Evolutionary conservation across 2,329 filamentous ascomycete genomes (phyloP), one percentile per base, ranked within the genome.

Genomic region (Phaeosphaeria sp.): DNA sequence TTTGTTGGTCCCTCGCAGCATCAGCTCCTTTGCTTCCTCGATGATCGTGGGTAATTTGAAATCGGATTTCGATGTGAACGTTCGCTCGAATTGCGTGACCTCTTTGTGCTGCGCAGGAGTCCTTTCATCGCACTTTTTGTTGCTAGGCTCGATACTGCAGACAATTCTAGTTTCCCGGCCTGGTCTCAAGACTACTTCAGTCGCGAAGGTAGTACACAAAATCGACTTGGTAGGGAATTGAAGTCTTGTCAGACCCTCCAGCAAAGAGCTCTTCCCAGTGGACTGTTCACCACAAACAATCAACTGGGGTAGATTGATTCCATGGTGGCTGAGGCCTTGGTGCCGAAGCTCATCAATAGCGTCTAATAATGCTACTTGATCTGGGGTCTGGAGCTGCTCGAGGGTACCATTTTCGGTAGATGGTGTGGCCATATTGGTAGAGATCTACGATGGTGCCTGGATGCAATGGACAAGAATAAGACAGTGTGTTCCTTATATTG

Each of bases 181-280:
- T 18, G 80, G 81, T 7, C 84, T 79, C 8, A 89, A 76, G 20
- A 85, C 79, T 2, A 89, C 75, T 65, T 89, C 85, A 0, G 86
- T 89, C 0, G 87, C 83, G 57, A 89, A 89, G 0, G 83, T 80
- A 0, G 87, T 89, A 66, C 86, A 89, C 0, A 85, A 48, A 17
- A 74, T 81, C 6, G 82, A 81, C 6, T 86, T 83, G 5, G 81
- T 77, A 0, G 86, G 84, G 48, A 90, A 89, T 0, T 80, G 81
- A 3, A 91, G 82, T 8, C 83, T 80, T 0, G 87, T 86, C 6
- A 74, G 55, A 0, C 65, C 66, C 54, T 74, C 71, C 9, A 74
- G 68, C 7, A 74, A 59, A 1, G 71, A 74, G 33, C 71, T 73
- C 40, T 74, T 74, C 0, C 72, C 72, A 2, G 66, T 63, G 8